These are phyloP conservation scores for Phialemoniopsis sp. DNA, from an alignment of 2,329 filamentous ascomycete genomes.

Conservation along the genomic window DNA sequence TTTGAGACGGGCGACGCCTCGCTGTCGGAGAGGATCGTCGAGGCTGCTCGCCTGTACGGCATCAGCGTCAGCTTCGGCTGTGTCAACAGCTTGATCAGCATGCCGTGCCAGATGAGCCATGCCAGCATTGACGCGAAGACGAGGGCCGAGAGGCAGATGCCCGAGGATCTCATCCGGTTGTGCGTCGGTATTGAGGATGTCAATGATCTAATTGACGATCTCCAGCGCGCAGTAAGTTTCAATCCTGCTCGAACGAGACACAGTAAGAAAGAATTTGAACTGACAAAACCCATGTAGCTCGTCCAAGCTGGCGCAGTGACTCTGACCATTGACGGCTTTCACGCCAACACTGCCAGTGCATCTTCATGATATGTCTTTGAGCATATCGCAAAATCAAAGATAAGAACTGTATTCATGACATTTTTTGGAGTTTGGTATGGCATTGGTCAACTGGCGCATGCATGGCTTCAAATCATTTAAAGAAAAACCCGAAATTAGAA, in stretches of 20 bases:
- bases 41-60: slow-evolving; percentile 85
- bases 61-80: slow-evolving; percentile 98
- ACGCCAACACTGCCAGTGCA: slow-evolving; percentile 46
- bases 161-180: slow-evolving; percentile 91
- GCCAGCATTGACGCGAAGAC: slow-evolving; percentile 97
- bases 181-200: slow-evolving; percentile 96
- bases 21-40: slow-evolving; percentile 88
- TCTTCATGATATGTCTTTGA: slow-evolving; percentile 1
- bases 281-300: slow-evolving; percentile 48
- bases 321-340: slow-evolving; percentile 78
- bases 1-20: slow-evolving; percentile 90
- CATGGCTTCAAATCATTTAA: no score
- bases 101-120: slow-evolving; percentile 99
- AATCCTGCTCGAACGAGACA: background rate
- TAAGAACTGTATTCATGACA: no score
- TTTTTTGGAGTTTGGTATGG: no score
- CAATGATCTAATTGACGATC: slow-evolving; percentile 87
- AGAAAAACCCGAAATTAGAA: no score
- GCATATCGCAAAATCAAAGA: background rate
- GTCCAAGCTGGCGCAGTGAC: slow-evolving; percentile 92
- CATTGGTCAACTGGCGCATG: background rate
- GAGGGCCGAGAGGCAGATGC: slow-evolving; percentile 81
- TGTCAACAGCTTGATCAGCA: slow-evolving; percentile 97
- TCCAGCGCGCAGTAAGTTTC: slow-evolving; percentile 78
- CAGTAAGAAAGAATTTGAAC: slow-evolving; percentile 1